A percentile compares a stretch with the other conserved stretches of the same genome.
Conservation (phyloP, 129 eudicot species). For the Erigeron canadensis region DNA sequence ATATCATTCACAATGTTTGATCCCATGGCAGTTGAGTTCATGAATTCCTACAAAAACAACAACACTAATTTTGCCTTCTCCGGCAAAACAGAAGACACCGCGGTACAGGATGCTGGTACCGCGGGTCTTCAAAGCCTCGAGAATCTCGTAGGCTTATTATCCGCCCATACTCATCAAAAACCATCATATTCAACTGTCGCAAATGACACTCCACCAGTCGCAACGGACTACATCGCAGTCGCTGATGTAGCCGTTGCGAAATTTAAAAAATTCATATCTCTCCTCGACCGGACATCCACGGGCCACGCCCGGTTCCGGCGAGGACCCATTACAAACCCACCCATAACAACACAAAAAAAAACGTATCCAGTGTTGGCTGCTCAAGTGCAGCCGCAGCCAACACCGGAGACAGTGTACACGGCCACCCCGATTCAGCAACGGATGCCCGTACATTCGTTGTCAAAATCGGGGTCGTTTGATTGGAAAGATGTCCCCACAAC, state of each 20-base stretch:
- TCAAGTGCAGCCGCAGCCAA: not conserved
- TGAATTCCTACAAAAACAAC: slow-evolving; percentile 45
- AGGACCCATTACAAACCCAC: slow-evolving; percentile 48
- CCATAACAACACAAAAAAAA: slow-evolving; percentile 3
- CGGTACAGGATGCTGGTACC: slow-evolving; percentile 78
- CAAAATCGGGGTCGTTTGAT: slow-evolving; percentile 39
- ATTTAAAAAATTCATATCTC: slow-evolving; percentile 79
- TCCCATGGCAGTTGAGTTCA: slow-evolving; percentile 58
- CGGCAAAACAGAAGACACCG: slow-evolving; percentile 53
- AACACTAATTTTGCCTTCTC: slow-evolving; percentile 5
- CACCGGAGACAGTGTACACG: slow-evolving; percentile 25
- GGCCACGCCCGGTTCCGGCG: slow-evolving; percentile 97
- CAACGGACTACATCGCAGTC: slow-evolving; percentile 59
- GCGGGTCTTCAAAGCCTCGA: slow-evolving; percentile 87
- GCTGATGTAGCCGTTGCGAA: slow-evolving; percentile 77
- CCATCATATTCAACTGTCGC: slow-evolving; percentile 19
- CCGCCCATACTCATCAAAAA: slow-evolving; percentile 42
- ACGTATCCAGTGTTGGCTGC: not conserved
- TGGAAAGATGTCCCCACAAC: slow-evolving; percentile 48
- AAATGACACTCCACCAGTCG: not conserved
- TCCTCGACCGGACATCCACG: slow-evolving; percentile 68
- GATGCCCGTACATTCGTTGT: slow-evolving; percentile 38
- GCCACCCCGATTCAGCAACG: slow-evolving; percentile 51
- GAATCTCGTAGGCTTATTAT: slow-evolving; percentile 61
- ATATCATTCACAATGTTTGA: not conserved